Evolutionary conservation across 2,329 filamentous ascomycete species (phyloP).

Genomic region (Cladophialophora exuberans): DNA sequence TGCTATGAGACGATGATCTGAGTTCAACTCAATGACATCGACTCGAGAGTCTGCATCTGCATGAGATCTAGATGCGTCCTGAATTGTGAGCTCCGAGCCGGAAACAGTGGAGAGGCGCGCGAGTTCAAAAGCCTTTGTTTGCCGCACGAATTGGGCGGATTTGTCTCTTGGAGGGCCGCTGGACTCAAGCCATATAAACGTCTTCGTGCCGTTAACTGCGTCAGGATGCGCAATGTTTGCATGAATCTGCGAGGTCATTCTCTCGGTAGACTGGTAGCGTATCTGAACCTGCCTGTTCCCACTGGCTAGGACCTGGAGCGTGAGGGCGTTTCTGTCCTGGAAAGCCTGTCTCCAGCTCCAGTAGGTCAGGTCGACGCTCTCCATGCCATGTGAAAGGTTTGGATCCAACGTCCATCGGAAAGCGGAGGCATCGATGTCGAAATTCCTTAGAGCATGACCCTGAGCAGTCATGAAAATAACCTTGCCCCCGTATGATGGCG

Average conservation of each 20-base stretch:
- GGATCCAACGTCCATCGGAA: constrained; percentile 4
- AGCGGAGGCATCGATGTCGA: constrained; percentile 21
- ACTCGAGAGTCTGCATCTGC: constrained; percentile 2
- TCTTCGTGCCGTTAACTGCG: constrained; percentile 23
- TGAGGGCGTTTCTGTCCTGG: constrained; percentile 1
- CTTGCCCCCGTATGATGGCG: constrained; percentile 25
- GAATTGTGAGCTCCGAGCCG: constrained; percentile 1
- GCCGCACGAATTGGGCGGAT: constrained; percentile 15
- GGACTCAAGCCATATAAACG: constrained; percentile 29
- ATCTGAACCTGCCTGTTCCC: constrained; percentile 26
- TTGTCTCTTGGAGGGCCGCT: neutral
- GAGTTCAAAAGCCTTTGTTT: constrained; percentile 23
- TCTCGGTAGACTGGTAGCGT: constrained; percentile 18
- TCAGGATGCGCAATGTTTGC: constrained; percentile 23
- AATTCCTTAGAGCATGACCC: constrained; percentile 29
- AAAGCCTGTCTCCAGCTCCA: constrained; percentile 15
- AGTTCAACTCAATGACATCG: constrained; percentile 22
- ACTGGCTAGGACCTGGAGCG: constrained; percentile 21
- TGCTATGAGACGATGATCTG: constrained; percentile 22
- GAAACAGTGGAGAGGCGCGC: neutral
- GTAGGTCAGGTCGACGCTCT: constrained; percentile 23
- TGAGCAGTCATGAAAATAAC: constrained; percentile 31
- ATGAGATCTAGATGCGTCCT: neutral
- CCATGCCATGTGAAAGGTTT: neutral
- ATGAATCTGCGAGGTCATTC: constrained; percentile 6